Base-by-base conservation (phyloP, 2,329 filamentous ascomycete species). In the Penicillium carneum region DNA sequence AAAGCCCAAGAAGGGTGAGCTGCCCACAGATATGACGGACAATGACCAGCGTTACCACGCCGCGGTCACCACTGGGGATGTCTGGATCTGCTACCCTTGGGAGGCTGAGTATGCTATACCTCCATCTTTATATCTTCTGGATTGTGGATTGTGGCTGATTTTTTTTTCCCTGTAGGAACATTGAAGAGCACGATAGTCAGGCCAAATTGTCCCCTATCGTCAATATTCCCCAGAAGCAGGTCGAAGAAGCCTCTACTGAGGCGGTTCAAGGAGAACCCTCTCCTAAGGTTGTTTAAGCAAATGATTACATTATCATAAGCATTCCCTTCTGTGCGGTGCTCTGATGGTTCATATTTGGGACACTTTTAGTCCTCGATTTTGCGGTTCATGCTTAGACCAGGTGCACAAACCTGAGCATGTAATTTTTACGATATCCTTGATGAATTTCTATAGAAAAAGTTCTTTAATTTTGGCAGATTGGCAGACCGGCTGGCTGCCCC, bases 31-130 rank as follows among this genome's bases (percentile, higher is more conserved):
- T 39, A 92, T 98, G 86, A 83, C 94, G 66, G 80, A 84, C 42
- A 80, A 88, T 57, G 86, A 86, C 59, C 85, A 47, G 18, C 47
- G 90, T 71, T 99, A 99, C 81, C 80, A 90, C 69, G 95, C 95
- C 23, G 92, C 95, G 23, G 84, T 90, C 74, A 98, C 94, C 6
- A 91, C 96, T 34, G 87, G 86, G n/a, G 94, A 99, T 80, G 89
- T 93, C 68, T 99, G 95, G 95, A 98, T 98, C 77, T 96, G 92
- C 85, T 99, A 99, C 81, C 95, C 95, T 16, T 99, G 95, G 95
- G 95, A 98, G 83, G 95, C 95, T 45, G 90, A 81, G 84, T 87
- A 81, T 58, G 84, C 81, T 33, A 46, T 45, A 39, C 20, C 43
- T n/a, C 47, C 11, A 10, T 46, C 14, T 39, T 33, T 26, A 5